Conservation (phyloP, 495 filamentous ascomycete species). For the Penicillium samsonianum region DNA sequence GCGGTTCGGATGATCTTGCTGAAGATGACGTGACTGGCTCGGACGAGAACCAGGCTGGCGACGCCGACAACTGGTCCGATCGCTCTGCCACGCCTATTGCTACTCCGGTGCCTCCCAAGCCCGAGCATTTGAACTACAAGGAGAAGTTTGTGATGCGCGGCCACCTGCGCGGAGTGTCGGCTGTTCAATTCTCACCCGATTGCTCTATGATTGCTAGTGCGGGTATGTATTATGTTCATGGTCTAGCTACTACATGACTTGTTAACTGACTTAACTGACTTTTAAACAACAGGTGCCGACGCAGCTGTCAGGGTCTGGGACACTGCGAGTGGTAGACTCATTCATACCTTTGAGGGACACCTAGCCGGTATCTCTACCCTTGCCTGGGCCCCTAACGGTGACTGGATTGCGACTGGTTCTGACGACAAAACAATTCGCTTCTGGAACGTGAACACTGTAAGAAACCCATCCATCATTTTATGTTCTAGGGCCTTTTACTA, state of each 20-base stretch:
- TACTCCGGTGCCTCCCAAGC: constrained; percentile 46
- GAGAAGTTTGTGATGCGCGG: constrained; percentile 67
- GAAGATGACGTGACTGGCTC: constrained; percentile 19
- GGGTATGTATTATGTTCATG: constrained; percentile 49
- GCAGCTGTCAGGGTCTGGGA: constrained; percentile 90
- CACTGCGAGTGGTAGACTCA: constrained; percentile 68
- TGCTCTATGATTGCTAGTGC: constrained; percentile 86
- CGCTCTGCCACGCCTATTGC: constrained; percentile 37
- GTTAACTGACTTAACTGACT: not conserved
- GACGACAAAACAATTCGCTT: constrained; percentile 95
- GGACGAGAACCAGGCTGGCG: constrained; percentile 8
- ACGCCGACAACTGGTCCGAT: constrained; percentile 26
- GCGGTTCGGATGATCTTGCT: constrained; percentile 20
- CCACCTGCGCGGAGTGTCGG: constrained; percentile 76
- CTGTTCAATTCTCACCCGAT: constrained; percentile 88
- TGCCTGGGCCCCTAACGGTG: constrained; percentile 86
- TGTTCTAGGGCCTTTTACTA: constrained; percentile 18
- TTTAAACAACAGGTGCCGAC: constrained; percentile 66
- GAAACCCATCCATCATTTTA: constrained; percentile 8
- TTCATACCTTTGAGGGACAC: constrained; percentile 90
- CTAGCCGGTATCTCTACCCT: constrained; percentile 87
- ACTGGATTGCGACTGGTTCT: constrained; percentile 82
- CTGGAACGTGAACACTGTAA: constrained; percentile 81
- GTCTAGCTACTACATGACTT: not conserved
- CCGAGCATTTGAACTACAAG: constrained; percentile 56